Percentiles rank a stretch among this genome's conserved stretches.
Conservation (phyloP, 768 basidiomycete species). For the Leccinum subgranulosum region DNA sequence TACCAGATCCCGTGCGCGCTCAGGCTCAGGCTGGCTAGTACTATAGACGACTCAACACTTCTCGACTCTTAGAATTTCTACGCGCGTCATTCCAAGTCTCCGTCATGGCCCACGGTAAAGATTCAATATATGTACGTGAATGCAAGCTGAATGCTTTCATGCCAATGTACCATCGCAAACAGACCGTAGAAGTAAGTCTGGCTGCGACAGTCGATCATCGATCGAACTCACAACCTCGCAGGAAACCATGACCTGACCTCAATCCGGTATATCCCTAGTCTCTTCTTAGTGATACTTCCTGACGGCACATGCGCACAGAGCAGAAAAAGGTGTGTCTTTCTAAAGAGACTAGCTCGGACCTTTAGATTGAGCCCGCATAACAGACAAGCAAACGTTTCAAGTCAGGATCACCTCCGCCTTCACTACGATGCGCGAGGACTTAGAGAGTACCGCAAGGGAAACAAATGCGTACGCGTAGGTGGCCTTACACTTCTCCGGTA, state of each 20-base stretch:
- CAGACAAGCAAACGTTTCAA: slow-evolving; percentile 21
- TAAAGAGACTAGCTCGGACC: neutral
- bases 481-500: neutral
- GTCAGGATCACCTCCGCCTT: slow-evolving; percentile 17
- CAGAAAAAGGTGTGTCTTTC: slow-evolving; percentile 12
- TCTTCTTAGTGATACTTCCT: neutral
- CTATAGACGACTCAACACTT: neutral
- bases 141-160: slow-evolving; percentile 2
- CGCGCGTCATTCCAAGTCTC: neutral
- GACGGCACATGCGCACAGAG: slow-evolving; percentile 1
- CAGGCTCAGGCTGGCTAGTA: neutral
- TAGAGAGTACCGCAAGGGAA: slow-evolving; percentile 18
- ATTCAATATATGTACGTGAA: neutral
- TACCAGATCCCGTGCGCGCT: slow-evolving; percentile 5
- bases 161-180: neutral
- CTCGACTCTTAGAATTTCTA: neutral
- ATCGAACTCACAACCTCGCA: slow-evolving; percentile 4
- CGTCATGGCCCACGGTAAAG: slow-evolving; percentile 20
- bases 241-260: slow-evolving; percentile 8
- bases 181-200: slow-evolving; percentile 18
- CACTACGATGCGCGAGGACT: slow-evolving; percentile 7
- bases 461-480: slow-evolving; percentile 29
- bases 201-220: neutral
- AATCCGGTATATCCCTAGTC: slow-evolving; percentile 10
- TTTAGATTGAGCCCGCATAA: neutral